phyloP scores from a whole-genome alignment of 2,329 filamentous ascomycete species.

The Thielaviopsis cerberus region DNA sequence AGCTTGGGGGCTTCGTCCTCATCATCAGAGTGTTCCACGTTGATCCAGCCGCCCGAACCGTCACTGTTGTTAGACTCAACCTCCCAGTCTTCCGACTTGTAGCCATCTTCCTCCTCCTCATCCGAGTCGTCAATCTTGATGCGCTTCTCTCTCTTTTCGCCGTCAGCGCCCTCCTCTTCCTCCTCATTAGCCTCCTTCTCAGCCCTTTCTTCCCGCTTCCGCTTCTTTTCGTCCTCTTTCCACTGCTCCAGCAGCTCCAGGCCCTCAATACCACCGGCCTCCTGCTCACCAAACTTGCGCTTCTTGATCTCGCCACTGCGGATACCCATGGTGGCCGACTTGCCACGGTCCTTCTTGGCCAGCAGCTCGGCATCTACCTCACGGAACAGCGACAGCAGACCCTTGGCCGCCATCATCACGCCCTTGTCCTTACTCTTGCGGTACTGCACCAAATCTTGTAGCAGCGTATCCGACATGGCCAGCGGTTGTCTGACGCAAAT shows the following conservation, averaged over 20 bases:
- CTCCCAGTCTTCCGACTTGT: slow-evolving; percentile 41
- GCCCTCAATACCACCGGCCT: slow-evolving; percentile 68
- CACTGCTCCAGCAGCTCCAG: slow-evolving; percentile 79
- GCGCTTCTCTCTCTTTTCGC: slow-evolving; percentile 20
- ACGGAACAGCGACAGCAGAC: slow-evolving; percentile 73
- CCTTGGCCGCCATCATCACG: slow-evolving; percentile 95
- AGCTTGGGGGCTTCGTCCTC: slow-evolving; percentile 36
- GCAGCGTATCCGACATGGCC: slow-evolving; percentile 88
- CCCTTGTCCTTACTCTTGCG: slow-evolving; percentile 96
- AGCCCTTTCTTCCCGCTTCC: slow-evolving; percentile 49
- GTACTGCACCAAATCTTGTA: slow-evolving; percentile 92
- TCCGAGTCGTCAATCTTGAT: slow-evolving; percentile 18
- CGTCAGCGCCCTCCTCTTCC: slow-evolving; percentile 39
- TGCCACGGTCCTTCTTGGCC: slow-evolving; percentile 76
- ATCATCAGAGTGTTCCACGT: slow-evolving; percentile 68
- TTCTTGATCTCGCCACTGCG: slow-evolving; percentile 57
- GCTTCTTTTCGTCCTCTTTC: slow-evolving; percentile 75
- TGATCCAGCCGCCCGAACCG: slow-evolving; percentile 81
- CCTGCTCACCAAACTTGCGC: slow-evolving; percentile 66
- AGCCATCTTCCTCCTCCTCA: slow-evolving; percentile 41
- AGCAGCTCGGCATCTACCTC: slow-evolving; percentile 81
- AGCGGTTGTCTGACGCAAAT: slow-evolving; percentile 82
- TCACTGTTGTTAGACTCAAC: slow-evolving; percentile 39
- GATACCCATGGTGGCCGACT: slow-evolving; percentile 71
- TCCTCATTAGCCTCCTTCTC: slow-evolving; percentile 36